Percentiles rank a stretch among this genome's conserved stretches.
These are phyloP conservation scores for Candida sithepensis DNA, from an alignment of 805 yeast genomes.

Conservation along the genomic window DNA sequence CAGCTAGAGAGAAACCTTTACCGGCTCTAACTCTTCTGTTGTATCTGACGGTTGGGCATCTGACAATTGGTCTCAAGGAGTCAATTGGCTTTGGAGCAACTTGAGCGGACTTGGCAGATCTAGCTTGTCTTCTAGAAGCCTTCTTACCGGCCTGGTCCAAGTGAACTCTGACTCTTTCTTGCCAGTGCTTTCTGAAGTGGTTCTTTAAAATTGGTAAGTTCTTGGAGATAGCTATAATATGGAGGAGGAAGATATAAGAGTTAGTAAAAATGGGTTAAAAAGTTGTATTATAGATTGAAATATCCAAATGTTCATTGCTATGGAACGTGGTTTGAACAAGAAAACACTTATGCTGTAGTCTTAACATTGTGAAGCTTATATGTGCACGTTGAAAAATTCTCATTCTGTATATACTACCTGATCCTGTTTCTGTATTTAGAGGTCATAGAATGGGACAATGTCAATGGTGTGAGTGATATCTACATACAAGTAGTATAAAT, in stretches of 20 bases:
- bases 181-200: constrained; percentile 99
- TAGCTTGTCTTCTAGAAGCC: constrained; percentile 92
- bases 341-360: too few species aligned
- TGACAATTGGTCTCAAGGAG: constrained; percentile 92
- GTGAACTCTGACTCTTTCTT: constrained; percentile 99
- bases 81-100: constrained; percentile 98
- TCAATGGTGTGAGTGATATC: too few species aligned
- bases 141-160: constrained; percentile 99
- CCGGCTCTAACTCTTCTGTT: constrained; percentile 99
- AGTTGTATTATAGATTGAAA: too few species aligned
- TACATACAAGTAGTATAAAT: too few species aligned
- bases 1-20: constrained; percentile 98
- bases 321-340: too few species aligned
- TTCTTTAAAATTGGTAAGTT: constrained; percentile 98
- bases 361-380: too few species aligned
- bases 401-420: too few species aligned
- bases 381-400: too few species aligned
- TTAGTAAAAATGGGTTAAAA: constrained; percentile 18
- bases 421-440: too few species aligned
- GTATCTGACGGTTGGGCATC: constrained; percentile 98
- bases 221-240: constrained; percentile 85
- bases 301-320: too few species aligned
- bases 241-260: constrained; percentile 3
- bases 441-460: too few species aligned
- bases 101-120: constrained; percentile 90